Percentiles rank a stretch among this genome's conserved stretches.
Evolutionary conservation across 1,284 basidiomycete genomes (phyloP).

Genomic region (Leccinum brunneo-olivaceum): DNA sequence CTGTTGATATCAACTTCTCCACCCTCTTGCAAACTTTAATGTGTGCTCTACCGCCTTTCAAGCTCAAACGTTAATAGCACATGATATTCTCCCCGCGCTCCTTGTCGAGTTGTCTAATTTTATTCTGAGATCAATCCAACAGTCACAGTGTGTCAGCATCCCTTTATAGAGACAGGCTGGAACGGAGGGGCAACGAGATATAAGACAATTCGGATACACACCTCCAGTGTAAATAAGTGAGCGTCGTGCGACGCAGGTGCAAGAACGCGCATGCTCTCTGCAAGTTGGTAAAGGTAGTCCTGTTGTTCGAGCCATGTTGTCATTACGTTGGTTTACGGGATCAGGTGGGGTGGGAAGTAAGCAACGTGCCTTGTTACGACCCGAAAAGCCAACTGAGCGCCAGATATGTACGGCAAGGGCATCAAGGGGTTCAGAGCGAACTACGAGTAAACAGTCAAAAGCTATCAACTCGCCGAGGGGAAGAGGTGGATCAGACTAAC

Average conservation of each 20-base stretch:
- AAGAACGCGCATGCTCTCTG: slow-evolving; percentile 58
- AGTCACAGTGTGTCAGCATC: neutral
- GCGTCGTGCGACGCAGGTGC: slow-evolving; percentile 70
- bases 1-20: no score
- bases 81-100: slow-evolving; percentile 6
- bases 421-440: slow-evolving; percentile 71
- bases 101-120: slow-evolving; percentile 15
- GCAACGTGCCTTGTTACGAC: slow-evolving; percentile 62
- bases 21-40: no score
- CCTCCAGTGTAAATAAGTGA: slow-evolving; percentile 73
- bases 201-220: no score
- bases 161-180: neutral
- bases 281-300: slow-evolving; percentile 77
- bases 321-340: no score
- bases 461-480: neutral
- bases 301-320: slow-evolving; percentile 22
- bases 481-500: slow-evolving; percentile 25
- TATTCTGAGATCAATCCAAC: slow-evolving; percentile 2
- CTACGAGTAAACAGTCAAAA: slow-evolving; percentile 30
- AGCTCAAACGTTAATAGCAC: no score
- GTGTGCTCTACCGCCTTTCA: no score
- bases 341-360: neutral
- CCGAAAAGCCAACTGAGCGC: slow-evolving; percentile 70
- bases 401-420: slow-evolving; percentile 63
- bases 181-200: no score